phyloP scores from a whole-genome alignment of 2,329 filamentous ascomycete species.

The Chalaropsis thielavioides region DNA sequence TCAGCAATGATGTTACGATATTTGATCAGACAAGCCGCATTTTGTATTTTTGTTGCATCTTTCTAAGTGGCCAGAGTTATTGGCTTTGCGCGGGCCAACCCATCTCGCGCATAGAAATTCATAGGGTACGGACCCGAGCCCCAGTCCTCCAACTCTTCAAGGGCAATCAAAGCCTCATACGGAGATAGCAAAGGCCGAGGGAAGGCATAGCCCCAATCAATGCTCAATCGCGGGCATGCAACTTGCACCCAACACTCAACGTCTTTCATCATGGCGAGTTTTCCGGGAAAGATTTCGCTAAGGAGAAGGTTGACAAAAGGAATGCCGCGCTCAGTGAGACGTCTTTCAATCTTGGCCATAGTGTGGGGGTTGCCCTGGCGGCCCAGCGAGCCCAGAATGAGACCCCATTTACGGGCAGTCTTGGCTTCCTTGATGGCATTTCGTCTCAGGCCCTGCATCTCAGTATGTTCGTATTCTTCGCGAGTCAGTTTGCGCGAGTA shows the following conservation, averaged over 20 bases:
- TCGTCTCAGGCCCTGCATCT: slow-evolving; percentile 70
- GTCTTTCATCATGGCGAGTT: slow-evolving; percentile 82
- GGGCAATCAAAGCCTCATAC: slow-evolving; percentile 85
- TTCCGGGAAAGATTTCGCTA: slow-evolving; percentile 92
- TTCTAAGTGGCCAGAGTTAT: slow-evolving; percentile 21
- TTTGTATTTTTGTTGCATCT: background rate
- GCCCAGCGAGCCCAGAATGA: slow-evolving; percentile 84
- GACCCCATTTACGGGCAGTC: slow-evolving; percentile 74
- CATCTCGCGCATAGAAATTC: slow-evolving; percentile 94
- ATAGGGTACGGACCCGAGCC: slow-evolving; percentile 72
- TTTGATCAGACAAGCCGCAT: background rate
- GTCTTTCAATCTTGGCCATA: slow-evolving; percentile 68
- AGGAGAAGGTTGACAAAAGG: slow-evolving; percentile 75
- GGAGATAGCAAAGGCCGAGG: slow-evolving; percentile 76
- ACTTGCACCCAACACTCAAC: slow-evolving; percentile 98
- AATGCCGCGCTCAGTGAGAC: slow-evolving; percentile 55
- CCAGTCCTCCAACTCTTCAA: slow-evolving; percentile 68
- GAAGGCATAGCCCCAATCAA: slow-evolving; percentile 98
- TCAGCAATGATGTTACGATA: background rate
- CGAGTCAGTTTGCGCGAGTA: slow-evolving; percentile 85
- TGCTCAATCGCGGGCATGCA: slow-evolving; percentile 88
- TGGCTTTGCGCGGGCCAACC: slow-evolving; percentile 63
- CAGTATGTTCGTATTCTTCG: slow-evolving; percentile 81
- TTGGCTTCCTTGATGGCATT: slow-evolving; percentile 64
- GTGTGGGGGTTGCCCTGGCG: slow-evolving; percentile 93